Percentiles rank a stretch among this genome's conserved stretches.
Evolutionary conservation across 345 rosid species (phyloP).

Genomic region (Trapa bicornis): DNA sequence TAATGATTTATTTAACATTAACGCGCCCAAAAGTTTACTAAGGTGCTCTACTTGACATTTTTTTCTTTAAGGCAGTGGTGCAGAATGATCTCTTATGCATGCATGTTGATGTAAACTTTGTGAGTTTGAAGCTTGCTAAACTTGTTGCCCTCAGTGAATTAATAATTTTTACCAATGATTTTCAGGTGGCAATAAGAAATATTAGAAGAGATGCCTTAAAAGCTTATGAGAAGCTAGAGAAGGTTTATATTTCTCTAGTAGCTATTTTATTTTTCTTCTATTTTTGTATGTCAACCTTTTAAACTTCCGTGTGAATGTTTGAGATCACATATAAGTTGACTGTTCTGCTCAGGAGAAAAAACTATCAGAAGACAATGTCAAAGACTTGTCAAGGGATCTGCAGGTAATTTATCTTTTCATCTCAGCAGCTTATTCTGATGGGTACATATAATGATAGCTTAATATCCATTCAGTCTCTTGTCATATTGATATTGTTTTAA

Average conservation of each 20-base stretch:
- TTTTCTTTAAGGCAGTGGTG: background rate
- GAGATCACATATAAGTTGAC: background rate
- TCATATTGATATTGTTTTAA: background rate
- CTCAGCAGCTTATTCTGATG: slow-evolving; percentile 2
- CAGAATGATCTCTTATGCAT: background rate
- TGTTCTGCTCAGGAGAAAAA: slow-evolving; percentile 56
- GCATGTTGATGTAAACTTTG: background rate
- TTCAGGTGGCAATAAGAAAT: slow-evolving; percentile 82
- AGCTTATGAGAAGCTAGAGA: slow-evolving; percentile 87
- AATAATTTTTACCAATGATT: slow-evolving; percentile 4
- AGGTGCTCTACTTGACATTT: background rate
- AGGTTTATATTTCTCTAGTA: slow-evolving; percentile 31
- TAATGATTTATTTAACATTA: background rate
- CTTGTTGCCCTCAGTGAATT: background rate
- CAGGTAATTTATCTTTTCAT: slow-evolving; percentile 38
- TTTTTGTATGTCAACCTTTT: background rate
- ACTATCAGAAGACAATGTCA: slow-evolving; percentile 94
- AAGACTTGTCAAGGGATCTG: slow-evolving; percentile 77
- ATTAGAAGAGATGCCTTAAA: slow-evolving; percentile 86
- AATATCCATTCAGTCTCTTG: background rate
- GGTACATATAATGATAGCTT: no score
- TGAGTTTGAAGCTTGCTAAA: background rate
- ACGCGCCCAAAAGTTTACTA: background rate
- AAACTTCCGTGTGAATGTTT: background rate
- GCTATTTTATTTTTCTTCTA: slow-evolving; percentile 4